Percentiles rank a stretch among this genome's conserved stretches.
Conservation (phyloP, 1,284 basidiomycete species). For the Puccinia horiana region DNA sequence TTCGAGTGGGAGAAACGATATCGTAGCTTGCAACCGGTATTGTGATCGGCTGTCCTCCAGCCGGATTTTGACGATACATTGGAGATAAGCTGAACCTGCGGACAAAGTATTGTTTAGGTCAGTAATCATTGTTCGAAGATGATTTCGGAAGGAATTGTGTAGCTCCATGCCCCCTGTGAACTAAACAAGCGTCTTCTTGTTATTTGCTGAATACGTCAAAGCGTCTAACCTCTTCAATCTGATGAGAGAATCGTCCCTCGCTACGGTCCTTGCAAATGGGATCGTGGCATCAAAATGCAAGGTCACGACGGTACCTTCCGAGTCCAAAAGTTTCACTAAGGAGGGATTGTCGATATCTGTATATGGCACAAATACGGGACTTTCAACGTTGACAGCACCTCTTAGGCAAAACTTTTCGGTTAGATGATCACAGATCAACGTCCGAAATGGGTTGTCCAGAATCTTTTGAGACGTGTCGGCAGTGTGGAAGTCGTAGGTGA, state of each 20-base stretch:
- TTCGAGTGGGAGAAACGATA: constrained; percentile 57
- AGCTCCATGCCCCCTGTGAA: not conserved
- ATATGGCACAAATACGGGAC: constrained; percentile 57
- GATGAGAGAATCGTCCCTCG: constrained; percentile 53
- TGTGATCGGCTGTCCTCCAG: constrained; percentile 58
- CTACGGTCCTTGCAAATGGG: constrained; percentile 57
- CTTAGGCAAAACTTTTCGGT: constrained; percentile 56
- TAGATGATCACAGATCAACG: constrained; percentile 56
- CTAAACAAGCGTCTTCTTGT: not conserved
- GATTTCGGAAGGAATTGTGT: not conserved
- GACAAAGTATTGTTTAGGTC: constrained; percentile 51
- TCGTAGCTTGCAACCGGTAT: constrained; percentile 58
- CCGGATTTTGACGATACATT: constrained; percentile 58
- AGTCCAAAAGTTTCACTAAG: constrained; percentile 57
- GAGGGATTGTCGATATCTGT: constrained; percentile 54
- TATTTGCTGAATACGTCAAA: not conserved
- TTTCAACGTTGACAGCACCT: constrained; percentile 57
- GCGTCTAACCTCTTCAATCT: constrained; percentile 40
- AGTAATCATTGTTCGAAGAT: not conserved
- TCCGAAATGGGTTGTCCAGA: constrained; percentile 56
- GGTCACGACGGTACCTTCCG: constrained; percentile 58
- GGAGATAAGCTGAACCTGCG: constrained; percentile 58
- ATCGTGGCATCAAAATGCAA: constrained; percentile 55
- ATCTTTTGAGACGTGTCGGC: constrained; percentile 52
- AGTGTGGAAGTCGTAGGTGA: constrained; percentile 58